Evolutionary conservation across 768 basidiomycete species (phyloP), one percentile per base, ranked within the genome.

Genomic region (Peribolospora baueri): DNA sequence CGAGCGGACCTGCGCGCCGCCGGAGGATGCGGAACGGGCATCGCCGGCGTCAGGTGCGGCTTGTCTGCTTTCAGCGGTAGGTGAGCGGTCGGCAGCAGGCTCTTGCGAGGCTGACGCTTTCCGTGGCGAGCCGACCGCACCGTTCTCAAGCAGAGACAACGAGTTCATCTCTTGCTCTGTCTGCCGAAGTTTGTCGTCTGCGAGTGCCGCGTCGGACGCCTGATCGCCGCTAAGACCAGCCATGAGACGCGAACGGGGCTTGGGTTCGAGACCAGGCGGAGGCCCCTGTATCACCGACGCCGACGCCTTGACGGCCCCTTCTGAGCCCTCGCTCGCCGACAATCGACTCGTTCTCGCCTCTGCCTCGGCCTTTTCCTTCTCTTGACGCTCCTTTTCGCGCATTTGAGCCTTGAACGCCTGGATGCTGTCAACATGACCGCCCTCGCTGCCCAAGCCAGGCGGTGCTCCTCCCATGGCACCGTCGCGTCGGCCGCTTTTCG

Each of bases 321-420:
- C 47, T 46, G 36, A 8, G 7, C 40, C 3, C 40, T 42, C 3
- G 14, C 14, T 46, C 36, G 38, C 9, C 6, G 45, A 25, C 7
- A 11, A 36, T 0, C 36, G 52, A 42, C 37, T 54, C 52, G 25
- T 46, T 5, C 9, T 5, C 14, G 56, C 9, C 3, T 54, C 57
- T 55, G 55, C 45, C 13, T 47, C 47, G 50, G 56, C 59, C 11
- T 41, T 43, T 38, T 58, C 59, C 39, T 42, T 47, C 38, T 58
- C 57, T 25, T 51, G 45, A 11, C 52, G 47, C 50, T 60, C 60
- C 54, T 50, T 50, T 52, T 60, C 60, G 52, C 57, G 56, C 60
- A 60, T 60, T 52, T 60, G 60, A 45, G 49, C 39, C 52, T 60
- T 60, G 51, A 51, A 60, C 48, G 56, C 56, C 54, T 60, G 60